Evolutionary conservation across 2,329 filamentous ascomycete genomes (phyloP).

Genomic region (Ploettnerulaceae sp.): DNA sequence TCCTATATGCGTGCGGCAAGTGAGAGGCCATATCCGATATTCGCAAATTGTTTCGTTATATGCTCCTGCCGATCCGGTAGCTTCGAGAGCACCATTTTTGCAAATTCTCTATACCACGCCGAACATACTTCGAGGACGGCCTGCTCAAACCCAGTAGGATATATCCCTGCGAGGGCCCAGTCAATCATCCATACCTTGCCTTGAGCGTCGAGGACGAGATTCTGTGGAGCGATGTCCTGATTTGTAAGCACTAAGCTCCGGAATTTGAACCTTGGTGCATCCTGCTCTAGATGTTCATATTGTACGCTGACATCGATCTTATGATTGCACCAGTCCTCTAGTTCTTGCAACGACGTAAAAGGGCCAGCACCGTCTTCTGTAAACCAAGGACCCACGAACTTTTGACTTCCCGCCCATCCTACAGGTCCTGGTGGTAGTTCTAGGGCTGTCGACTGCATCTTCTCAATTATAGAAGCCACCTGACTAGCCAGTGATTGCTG

Average conservation of each 20-base stretch:
- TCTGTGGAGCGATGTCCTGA: constrained; percentile 3
- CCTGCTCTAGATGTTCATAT: constrained; percentile 3
- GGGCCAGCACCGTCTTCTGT: constrained; percentile 9
- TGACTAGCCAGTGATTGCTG: constrained; percentile 5
- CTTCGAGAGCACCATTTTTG: constrained; percentile 8
- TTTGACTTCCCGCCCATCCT: constrained; percentile 7
- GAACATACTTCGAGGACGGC: constrained; percentile 1
- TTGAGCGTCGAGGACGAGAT: neutral
- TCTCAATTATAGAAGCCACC: constrained; percentile 8
- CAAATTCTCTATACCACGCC: constrained; percentile 6
- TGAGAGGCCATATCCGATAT: constrained; percentile 10
- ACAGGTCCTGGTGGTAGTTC: constrained; percentile 10
- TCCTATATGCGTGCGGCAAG: constrained; percentile 7
- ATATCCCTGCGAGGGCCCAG: neutral
- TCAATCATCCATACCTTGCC: neutral
- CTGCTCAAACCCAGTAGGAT: constrained; percentile 7
- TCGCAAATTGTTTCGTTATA: constrained; percentile 4
- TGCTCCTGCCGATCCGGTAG: constrained; percentile 4
- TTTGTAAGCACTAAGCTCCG: constrained; percentile 2
- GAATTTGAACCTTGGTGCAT: constrained; percentile 9
- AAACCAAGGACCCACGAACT: constrained; percentile 12
- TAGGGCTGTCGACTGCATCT: constrained; percentile 3
- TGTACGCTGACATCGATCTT: constrained; percentile 10
- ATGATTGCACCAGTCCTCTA: constrained; percentile 12
- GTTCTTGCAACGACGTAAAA: constrained; percentile 7